phyloP scores from a whole-genome alignment of 768 basidiomycete species.

The Podaxis sp. region DNA sequence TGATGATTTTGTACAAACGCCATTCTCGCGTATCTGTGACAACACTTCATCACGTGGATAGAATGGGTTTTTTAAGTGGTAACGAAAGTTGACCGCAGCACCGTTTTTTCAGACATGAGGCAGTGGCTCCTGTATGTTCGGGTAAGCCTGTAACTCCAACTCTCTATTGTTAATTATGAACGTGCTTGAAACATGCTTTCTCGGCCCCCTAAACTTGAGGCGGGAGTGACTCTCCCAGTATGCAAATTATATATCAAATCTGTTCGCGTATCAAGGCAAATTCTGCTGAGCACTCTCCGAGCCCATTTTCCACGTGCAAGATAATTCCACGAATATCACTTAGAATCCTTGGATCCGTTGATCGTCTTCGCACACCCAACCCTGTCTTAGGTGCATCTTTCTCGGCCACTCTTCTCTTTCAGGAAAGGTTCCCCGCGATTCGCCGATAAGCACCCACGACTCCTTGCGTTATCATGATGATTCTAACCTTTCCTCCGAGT shows the following conservation, averaged over 20 bases:
- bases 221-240: not conserved
- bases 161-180: not conserved
- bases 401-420: slow-evolving; percentile 7
- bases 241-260: not conserved
- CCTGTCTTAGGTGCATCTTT: not conserved
- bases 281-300: not conserved
- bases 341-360: not conserved
- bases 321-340: not conserved
- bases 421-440: slow-evolving; percentile 9
- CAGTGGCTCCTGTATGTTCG: not conserved
- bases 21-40: not conserved
- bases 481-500: not conserved
- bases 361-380: not conserved
- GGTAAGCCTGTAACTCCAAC: not conserved
- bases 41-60: not conserved
- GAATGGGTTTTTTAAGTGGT: not conserved
- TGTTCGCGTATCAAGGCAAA: not conserved
- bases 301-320: not conserved
- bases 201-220: not conserved
- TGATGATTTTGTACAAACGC: not conserved
- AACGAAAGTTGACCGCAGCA: not conserved
- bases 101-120: not conserved
- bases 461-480: slow-evolving; percentile 4
- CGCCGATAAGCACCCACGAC: slow-evolving; percentile 6
- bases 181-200: not conserved